These are phyloP conservation scores for Rhodotorula sp. DNA, from an alignment of 1,284 basidiomycete species.

Conservation along the genomic window DNA sequence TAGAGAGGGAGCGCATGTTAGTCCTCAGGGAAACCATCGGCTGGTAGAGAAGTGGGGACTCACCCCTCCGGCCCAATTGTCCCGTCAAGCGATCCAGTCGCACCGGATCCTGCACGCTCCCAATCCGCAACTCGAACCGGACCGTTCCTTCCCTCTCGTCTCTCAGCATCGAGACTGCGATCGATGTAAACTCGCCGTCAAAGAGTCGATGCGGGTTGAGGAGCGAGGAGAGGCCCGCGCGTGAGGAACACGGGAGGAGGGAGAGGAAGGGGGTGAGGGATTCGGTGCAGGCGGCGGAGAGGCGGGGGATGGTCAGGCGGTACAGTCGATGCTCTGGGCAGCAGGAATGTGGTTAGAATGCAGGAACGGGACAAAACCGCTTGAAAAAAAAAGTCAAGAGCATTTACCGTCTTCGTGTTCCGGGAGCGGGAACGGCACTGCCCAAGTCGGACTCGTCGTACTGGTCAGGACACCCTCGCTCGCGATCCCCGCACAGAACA, in stretches of 20 bases:
- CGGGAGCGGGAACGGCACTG: conserved; percentile 14
- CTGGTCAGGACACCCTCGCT: conserved; percentile 48
- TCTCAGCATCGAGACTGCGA: conserved; percentile 63
- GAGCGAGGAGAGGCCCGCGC: conserved; percentile 81
- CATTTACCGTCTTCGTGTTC: conserved; percentile 18
- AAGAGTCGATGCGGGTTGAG: conserved; percentile 84
- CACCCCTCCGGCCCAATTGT: conserved; percentile 59
- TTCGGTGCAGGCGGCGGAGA: conserved; percentile 89
- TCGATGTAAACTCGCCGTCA: conserved; percentile 81
- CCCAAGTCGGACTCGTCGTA: conserved; percentile 35
- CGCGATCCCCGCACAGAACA: conserved; percentile 91
- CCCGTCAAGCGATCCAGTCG: conserved; percentile 54
- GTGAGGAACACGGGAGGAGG: conserved; percentile 86
- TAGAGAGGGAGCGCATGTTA: conserved; percentile 44
- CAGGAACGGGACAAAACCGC: rapidly evolving
- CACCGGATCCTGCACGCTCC: conserved; percentile 77
- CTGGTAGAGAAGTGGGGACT: conserved; percentile 23
- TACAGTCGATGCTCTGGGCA: conserved; percentile 61
- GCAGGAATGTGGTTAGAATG: background rate
- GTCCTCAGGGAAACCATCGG: no score
- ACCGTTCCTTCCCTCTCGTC: conserved; percentile 53
- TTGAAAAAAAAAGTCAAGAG: conserved; percentile 16
- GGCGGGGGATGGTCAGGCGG: conserved; percentile 59
- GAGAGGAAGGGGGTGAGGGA: conserved; percentile 95
- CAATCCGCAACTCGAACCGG: conserved; percentile 71